Conservation (phyloP, 148 eudicot species). For the Drosera capensis region DNA sequence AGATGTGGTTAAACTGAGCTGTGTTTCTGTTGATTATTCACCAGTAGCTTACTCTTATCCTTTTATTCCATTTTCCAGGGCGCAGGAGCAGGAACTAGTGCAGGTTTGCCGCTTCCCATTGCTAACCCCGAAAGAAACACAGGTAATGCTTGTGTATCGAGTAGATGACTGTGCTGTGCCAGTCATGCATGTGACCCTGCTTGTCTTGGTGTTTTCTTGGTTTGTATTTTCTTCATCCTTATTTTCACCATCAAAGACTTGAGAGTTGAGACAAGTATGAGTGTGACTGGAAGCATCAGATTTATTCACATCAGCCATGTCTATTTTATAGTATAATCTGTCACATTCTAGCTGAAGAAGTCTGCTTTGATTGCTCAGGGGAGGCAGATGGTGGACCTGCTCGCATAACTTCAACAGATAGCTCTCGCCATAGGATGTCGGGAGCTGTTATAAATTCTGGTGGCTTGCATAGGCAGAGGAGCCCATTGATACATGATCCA, state of each 20-base stretch:
- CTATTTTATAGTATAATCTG: background rate
- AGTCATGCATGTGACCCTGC: background rate
- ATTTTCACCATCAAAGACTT: too few species aligned
- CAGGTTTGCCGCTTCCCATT: constrained; percentile 44
- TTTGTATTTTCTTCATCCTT: background rate
- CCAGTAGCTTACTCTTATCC: background rate
- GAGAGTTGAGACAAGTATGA: too few species aligned
- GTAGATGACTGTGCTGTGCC: background rate
- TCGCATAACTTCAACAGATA: constrained; percentile 30
- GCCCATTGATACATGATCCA: constrained; percentile 51
- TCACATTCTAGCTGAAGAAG: background rate
- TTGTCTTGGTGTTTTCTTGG: background rate
- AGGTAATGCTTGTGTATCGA: constrained; percentile 20
- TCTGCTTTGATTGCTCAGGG: constrained; percentile 17
- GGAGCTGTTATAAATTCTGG: constrained; percentile 40
- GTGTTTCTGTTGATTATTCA: background rate
- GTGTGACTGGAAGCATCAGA: too few species aligned
- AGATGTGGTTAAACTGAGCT: constrained; percentile 9
- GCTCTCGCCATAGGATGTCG: constrained; percentile 40
- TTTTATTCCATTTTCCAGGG: constrained; percentile 21
- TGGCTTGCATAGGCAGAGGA: constrained; percentile 48
- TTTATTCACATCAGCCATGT: background rate
- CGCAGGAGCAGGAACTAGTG: constrained; percentile 47
- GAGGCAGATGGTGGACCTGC: constrained; percentile 41
- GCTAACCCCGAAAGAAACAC: constrained; percentile 36